phyloP scores from a whole-genome alignment of 2,329 filamentous ascomycete species.

The Fusarium longipes region DNA sequence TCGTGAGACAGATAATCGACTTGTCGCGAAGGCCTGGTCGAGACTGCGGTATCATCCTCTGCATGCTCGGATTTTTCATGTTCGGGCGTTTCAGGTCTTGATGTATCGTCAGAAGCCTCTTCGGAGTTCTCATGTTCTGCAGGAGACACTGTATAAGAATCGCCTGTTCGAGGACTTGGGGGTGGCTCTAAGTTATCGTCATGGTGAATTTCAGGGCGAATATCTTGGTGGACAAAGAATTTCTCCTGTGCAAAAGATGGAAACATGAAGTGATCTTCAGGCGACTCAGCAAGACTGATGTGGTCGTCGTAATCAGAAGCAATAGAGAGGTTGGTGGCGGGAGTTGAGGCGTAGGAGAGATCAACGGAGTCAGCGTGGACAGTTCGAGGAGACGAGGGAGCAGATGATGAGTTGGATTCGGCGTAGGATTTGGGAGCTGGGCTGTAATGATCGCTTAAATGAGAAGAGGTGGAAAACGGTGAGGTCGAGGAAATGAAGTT shows the following conservation, averaged over 20 bases:
- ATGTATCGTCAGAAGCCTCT: slow-evolving; percentile 52
- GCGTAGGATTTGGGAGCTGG: slow-evolving; percentile 57
- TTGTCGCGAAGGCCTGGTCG: slow-evolving; percentile 81
- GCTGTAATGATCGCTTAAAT: slow-evolving; percentile 60
- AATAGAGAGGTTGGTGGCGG: slow-evolving; percentile 71
- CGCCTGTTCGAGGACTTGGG: slow-evolving; percentile 61
- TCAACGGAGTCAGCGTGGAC: slow-evolving; percentile 64
- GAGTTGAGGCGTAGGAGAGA: slow-evolving; percentile 71
- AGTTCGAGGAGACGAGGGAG: slow-evolving; percentile 67
- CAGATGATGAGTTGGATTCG: slow-evolving; percentile 63
- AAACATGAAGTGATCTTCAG: slow-evolving; percentile 61
- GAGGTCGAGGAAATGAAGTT: slow-evolving; percentile 62
- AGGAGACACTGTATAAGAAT: slow-evolving; percentile 65
- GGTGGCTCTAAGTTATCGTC: slow-evolving; percentile 61
- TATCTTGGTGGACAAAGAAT: slow-evolving; percentile 54
- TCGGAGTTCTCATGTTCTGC: slow-evolving; percentile 65
- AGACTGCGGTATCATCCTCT: slow-evolving; percentile 83
- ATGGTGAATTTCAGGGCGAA: slow-evolving; percentile 39
- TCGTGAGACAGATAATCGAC: slow-evolving; percentile 96
- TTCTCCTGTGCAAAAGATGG: slow-evolving; percentile 60
- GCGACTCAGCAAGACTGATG: slow-evolving; percentile 57
- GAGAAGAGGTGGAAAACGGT: slow-evolving; percentile 59
- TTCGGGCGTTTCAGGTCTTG: slow-evolving; percentile 68
- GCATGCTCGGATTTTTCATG: slow-evolving; percentile 64
- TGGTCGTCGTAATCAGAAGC: slow-evolving; percentile 66